Conservation (phyloP, 1,139 yeast species). For the Magnusiomyces ingens region DNA sequence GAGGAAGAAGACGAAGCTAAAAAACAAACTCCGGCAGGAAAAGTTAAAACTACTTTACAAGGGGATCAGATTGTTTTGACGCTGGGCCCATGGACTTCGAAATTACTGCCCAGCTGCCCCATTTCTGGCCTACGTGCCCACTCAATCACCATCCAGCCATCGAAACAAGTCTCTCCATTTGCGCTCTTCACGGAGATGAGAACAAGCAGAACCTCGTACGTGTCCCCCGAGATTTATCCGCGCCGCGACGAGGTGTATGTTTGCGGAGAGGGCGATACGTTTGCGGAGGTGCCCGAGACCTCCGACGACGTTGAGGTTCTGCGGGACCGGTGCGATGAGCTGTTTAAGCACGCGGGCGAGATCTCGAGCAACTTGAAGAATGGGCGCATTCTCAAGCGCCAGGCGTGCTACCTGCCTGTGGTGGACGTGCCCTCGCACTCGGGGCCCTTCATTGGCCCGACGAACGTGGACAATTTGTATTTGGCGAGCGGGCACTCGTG, state of each 20-base stretch:
- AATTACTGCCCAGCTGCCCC: slow-evolving; percentile 83
- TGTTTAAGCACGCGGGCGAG: slow-evolving; percentile 75
- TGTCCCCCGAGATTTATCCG: slow-evolving; percentile 91
- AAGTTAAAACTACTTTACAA: slow-evolving; percentile 26
- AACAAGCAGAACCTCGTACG: slow-evolving; percentile 53
- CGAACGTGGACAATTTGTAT: slow-evolving; percentile 70
- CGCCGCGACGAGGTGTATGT: slow-evolving; percentile 93
- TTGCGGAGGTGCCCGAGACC: slow-evolving; percentile 86
- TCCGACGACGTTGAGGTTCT: slow-evolving; percentile 91
- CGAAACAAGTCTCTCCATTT: slow-evolving; percentile 67
- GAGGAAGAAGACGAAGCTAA: background rate
- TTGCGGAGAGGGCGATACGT: slow-evolving; percentile 94
- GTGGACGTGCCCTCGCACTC: slow-evolving; percentile 85
- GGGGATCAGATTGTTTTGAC: slow-evolving; percentile 79
- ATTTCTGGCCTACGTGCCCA: slow-evolving; percentile 90
- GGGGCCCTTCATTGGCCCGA: slow-evolving; percentile 92
- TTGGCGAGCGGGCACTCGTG: slow-evolving; percentile 93
- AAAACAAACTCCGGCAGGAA: background rate
- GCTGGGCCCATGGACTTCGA: slow-evolving; percentile 96
- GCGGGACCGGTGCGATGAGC: slow-evolving; percentile 78
- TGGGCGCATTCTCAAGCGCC: slow-evolving; percentile 76
- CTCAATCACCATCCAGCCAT: slow-evolving; percentile 85
- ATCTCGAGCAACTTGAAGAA: slow-evolving; percentile 62
- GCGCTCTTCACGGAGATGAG: slow-evolving; percentile 91
- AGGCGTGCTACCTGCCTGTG: slow-evolving; percentile 94